Conservation (phyloP, 164 flowering plant genomes). For the Liriodendron chinense region DNA sequence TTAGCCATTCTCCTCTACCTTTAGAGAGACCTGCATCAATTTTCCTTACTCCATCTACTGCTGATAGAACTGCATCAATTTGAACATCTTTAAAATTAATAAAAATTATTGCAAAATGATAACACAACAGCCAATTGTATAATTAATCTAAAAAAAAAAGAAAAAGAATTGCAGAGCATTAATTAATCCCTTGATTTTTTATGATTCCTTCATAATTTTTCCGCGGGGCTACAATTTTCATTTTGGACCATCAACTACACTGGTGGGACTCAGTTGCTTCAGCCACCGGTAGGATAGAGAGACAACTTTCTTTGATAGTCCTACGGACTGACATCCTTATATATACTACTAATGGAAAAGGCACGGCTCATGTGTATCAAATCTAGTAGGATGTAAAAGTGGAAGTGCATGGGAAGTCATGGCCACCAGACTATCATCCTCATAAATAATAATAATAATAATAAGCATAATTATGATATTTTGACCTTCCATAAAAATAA, state of each 20-base stretch:
- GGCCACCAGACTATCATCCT: too few relatives aligned
- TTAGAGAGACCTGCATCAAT: not conserved
- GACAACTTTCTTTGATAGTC: not conserved
- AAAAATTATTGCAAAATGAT: not conserved
- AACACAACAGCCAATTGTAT: not conserved
- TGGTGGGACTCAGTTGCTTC: not conserved
- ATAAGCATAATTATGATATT: too few relatives aligned
- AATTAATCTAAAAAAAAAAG: not conserved
- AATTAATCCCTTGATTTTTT: not conserved
- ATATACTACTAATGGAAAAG: not conserved
- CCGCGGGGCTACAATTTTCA: not conserved
- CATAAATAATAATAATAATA: too few relatives aligned
- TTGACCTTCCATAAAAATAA: too few relatives aligned
- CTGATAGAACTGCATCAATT: conserved; percentile 22
- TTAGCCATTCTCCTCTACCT: conserved; percentile 4
- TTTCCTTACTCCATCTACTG: conserved; percentile 21
- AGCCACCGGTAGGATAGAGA: too few relatives aligned
- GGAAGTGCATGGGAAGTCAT: too few relatives aligned
- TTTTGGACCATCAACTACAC: not conserved
- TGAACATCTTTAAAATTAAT: not conserved
- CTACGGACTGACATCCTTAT: not conserved
- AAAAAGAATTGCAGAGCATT: not conserved
- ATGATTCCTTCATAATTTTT: not conserved
- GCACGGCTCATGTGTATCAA: not conserved
- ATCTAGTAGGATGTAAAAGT: not conserved